Percentiles rank a stretch among this genome's conserved stretches.
Evolutionary conservation across 2,329 filamentous ascomycete genomes (phyloP).

Genomic region (Talaromyces sp.): DNA sequence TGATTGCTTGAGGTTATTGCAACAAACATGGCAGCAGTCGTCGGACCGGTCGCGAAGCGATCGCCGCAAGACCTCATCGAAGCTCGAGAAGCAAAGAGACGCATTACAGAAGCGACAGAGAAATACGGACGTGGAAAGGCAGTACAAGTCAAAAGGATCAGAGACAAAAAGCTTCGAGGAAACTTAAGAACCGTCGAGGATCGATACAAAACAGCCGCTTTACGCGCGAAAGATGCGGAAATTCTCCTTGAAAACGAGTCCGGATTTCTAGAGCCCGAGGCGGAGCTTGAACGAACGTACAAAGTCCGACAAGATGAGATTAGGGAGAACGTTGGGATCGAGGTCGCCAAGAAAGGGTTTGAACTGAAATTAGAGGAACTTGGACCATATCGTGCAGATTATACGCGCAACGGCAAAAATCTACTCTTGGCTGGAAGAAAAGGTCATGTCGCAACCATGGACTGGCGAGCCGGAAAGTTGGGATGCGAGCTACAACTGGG

Average conservation of each 20-base stretch:
- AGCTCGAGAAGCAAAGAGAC: conserved; percentile 39
- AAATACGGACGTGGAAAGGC: conserved; percentile 79
- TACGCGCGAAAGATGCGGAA: conserved; percentile 91
- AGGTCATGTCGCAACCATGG: conserved; percentile 92
- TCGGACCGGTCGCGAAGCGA: conserved; percentile 28
- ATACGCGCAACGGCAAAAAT: conserved; percentile 82
- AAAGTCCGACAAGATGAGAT: conserved; percentile 89
- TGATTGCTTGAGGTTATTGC: neutral
- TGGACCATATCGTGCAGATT: conserved; percentile 85
- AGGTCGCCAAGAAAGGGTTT: conserved; percentile 89
- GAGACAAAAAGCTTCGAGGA: conserved; percentile 83
- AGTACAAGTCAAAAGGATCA: conserved; percentile 68
- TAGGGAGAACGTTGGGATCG: conserved; percentile 65
- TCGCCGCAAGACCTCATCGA: conserved; percentile 26
- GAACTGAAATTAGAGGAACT: conserved; percentile 78
- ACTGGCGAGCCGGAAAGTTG: conserved; percentile 89
- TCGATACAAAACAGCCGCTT: conserved; percentile 74
- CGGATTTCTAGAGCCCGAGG: conserved; percentile 85
- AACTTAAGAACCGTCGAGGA: conserved; percentile 74
- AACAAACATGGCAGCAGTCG: conserved; percentile 29
- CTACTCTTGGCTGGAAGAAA: conserved; percentile 83
- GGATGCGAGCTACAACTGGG: conserved; percentile 86
- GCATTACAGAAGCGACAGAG: conserved; percentile 57
- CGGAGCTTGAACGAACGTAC: conserved; percentile 85
- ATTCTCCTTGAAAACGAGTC: conserved; percentile 82